Conservation (phyloP, 352 stramenopile species). For the Phytophthora citricola region DNA sequence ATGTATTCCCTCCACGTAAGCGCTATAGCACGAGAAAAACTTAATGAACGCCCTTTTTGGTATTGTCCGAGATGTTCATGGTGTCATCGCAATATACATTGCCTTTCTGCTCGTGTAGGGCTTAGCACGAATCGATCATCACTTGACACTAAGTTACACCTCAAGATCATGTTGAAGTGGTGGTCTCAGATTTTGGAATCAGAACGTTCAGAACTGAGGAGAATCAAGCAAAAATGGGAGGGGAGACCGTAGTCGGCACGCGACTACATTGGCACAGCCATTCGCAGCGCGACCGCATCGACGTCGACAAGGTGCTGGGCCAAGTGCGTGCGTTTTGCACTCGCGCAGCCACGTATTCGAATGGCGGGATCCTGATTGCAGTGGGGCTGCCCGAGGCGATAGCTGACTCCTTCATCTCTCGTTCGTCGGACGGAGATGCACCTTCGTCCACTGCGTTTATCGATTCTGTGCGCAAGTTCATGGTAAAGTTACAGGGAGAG, state of each 20-base stretch:
- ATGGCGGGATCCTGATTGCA: conserved; percentile 62
- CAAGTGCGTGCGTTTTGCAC: conserved; percentile 62
- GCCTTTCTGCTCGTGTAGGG: background rate
- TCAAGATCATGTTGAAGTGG: conserved; percentile 9
- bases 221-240: conserved; percentile 15
- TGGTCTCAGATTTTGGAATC: conserved; percentile 28
- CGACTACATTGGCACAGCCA: conserved; percentile 81
- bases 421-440: conserved; percentile 6
- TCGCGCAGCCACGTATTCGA: conserved; percentile 55
- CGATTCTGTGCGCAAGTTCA: conserved; percentile 49
- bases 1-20: too few species aligned
- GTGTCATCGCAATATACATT: background rate
- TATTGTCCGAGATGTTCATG: background rate
- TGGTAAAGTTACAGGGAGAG: conserved; percentile 41
- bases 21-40: background rate
- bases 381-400: conserved; percentile 43
- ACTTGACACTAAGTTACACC: too few species aligned
- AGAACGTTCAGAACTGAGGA: conserved; percentile 1
- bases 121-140: too few species aligned
- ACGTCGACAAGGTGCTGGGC: conserved; percentile 48
- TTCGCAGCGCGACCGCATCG: conserved; percentile 46
- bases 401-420: conserved; percentile 11
- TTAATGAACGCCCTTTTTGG: background rate
- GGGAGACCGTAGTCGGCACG: conserved; percentile 58
- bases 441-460: conserved; percentile 39